These are phyloP conservation scores for Leccinum variicolor DNA, from an alignment of 768 basidiomycete species.

Conservation along the genomic window DNA sequence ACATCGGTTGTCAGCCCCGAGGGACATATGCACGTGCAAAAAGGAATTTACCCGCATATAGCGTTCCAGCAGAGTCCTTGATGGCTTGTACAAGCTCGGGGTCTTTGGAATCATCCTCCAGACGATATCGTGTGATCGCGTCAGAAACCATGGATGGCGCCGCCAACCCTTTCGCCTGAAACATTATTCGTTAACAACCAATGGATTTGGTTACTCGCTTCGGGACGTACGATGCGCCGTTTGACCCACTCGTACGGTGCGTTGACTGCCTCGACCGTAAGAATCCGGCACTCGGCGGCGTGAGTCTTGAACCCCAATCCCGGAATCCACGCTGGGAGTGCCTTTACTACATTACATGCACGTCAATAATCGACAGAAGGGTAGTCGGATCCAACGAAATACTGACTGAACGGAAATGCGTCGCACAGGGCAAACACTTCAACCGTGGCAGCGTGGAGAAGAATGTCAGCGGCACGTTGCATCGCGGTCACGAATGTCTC, in stretches of 20 bases:
- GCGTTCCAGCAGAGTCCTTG: background rate
- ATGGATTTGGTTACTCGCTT: background rate
- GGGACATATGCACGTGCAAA: background rate
- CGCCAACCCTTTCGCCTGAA: background rate
- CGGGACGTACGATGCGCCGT: background rate
- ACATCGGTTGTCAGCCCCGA: background rate
- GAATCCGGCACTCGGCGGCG: background rate
- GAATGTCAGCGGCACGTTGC: slow-evolving; percentile 6
- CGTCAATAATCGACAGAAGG: background rate
- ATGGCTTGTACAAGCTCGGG: background rate
- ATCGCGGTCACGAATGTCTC: slow-evolving; percentile 5
- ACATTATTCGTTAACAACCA: background rate
- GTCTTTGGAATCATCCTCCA: background rate
- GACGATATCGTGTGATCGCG: background rate
- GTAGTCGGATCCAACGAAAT: background rate
- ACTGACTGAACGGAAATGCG: background rate
- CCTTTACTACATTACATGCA: background rate
- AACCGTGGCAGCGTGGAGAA: background rate
- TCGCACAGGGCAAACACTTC: slow-evolving; percentile 5
- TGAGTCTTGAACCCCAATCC: background rate
- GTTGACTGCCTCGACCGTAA: background rate
- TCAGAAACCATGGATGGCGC: background rate
- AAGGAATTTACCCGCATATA: background rate
- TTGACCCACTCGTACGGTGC: background rate
- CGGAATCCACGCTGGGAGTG: background rate